Evolutionary conservation across 495 filamentous ascomycete species (phyloP).

Genomic region (Aspergillus ellipticus): DNA sequence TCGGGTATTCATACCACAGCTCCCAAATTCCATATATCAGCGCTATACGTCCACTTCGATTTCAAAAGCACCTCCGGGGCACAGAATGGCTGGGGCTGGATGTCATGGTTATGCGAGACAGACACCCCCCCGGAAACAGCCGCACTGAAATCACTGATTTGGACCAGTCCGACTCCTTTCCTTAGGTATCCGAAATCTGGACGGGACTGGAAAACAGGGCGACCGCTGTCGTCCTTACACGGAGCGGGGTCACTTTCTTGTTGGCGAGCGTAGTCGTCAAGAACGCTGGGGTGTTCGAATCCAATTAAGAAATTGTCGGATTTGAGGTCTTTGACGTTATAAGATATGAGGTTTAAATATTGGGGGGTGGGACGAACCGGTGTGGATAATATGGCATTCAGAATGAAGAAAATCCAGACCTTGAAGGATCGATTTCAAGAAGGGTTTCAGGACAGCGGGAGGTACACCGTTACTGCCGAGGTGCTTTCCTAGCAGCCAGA

Average conservation of each 20-base stretch:
- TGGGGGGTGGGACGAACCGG: constrained; percentile 14
- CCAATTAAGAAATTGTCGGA: constrained; percentile 34
- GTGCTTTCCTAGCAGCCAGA: constrained; percentile 24
- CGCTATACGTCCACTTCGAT: constrained; percentile 33
- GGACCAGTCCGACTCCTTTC: constrained; percentile 13
- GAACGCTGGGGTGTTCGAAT: constrained; percentile 31
- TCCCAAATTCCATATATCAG: constrained; percentile 41
- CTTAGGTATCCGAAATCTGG: constrained; percentile 30
- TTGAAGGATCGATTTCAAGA: constrained; percentile 26
- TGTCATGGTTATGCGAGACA: constrained; percentile 24
- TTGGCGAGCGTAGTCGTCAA: constrained; percentile 25
- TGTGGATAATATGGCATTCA: constrained; percentile 35
- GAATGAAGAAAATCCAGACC: constrained; percentile 39
- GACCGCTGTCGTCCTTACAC: constrained; percentile 19
- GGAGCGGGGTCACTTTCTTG: constrained; percentile 25
- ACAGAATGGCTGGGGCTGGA: constrained; percentile 26
- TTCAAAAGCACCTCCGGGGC: constrained; percentile 36
- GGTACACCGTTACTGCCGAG: constrained; percentile 19
- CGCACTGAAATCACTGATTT: constrained; percentile 37
- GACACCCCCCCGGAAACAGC: constrained; percentile 24
- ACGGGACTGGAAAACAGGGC: constrained; percentile 23
- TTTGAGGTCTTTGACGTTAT: constrained; percentile 31
- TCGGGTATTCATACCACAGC: constrained; percentile 17
- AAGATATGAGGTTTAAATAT: too few relatives aligned
- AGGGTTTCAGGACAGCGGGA: constrained; percentile 24